These are phyloP conservation scores for Backusella tarrabulga DNA, from an alignment of 192 early-diverging fungal genomes.

Conservation along the genomic window DNA sequence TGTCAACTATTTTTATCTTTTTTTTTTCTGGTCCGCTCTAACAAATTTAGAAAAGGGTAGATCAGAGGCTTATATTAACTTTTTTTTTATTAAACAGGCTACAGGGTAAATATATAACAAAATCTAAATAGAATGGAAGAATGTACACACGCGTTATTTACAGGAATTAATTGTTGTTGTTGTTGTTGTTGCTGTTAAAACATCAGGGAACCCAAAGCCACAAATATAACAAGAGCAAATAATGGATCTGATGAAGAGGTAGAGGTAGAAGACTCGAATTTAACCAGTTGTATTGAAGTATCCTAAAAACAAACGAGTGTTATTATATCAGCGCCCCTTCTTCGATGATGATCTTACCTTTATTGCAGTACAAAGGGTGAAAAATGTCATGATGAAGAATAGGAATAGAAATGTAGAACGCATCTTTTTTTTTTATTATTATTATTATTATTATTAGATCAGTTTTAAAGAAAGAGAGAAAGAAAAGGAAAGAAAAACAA, in stretches of 20 bases:
- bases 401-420: neutral
- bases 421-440: neutral
- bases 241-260: neutral
- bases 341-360: neutral
- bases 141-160: neutral
- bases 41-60: neutral
- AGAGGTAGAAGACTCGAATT: neutral
- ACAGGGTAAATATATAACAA: too few relatives aligned
- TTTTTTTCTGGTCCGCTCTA: neutral
- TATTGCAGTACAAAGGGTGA: neutral
- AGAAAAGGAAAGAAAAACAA: neutral
- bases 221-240: slow-evolving; percentile 12
- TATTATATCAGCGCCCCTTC: neutral
- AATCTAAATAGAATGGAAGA: too few relatives aligned
- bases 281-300: neutral
- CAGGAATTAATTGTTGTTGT: neutral
- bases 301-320: neutral
- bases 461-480: neutral
- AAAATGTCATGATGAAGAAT: neutral
- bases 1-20: neutral
- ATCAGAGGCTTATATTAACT: neutral
- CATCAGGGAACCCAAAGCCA: slow-evolving; percentile 5
- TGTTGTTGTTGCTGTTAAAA: neutral
- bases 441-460: neutral
- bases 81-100: neutral